Percentiles rank a stretch among this genome's conserved stretches.
Evolutionary conservation across 768 basidiomycete species (phyloP).

Genomic region (Podaxis rugospora): DNA sequence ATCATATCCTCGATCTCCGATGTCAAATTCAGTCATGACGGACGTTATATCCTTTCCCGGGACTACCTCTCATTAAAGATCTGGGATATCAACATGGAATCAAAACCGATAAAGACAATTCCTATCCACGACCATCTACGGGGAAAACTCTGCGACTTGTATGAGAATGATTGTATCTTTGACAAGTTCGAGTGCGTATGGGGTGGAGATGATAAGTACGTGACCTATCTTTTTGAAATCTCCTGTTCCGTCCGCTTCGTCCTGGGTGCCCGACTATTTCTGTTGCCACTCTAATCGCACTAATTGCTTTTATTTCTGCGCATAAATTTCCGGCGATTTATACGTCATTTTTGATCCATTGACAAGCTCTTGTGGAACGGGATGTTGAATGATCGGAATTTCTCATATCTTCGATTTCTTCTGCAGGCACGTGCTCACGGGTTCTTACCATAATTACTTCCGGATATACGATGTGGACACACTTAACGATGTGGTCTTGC

Average conservation of each 20-base stretch:
- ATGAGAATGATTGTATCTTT: conserved; percentile 99
- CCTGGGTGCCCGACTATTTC: not conserved
- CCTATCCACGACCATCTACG: conserved; percentile 98
- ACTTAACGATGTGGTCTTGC: conserved; percentile 84
- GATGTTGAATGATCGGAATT: conserved; percentile 17
- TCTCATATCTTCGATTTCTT: conserved; percentile 10
- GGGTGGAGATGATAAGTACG: conserved; percentile 93
- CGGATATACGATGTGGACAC: conserved; percentile 96
- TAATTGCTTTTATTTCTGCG: not conserved
- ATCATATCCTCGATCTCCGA: conserved; percentile 99
- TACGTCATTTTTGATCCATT: conserved; percentile 17
- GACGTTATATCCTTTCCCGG: conserved; percentile 92
- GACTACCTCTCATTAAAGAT: conserved; percentile 98
- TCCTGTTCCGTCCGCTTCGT: conserved; percentile 15
- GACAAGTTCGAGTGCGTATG: conserved; percentile 99
- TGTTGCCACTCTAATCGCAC: conserved; percentile 6
- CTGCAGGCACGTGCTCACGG: conserved; percentile 90
- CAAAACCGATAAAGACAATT: conserved; percentile 92
- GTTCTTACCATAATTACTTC: conserved; percentile 99
- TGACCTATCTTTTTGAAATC: conserved; percentile 22
- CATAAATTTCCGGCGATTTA: conserved; percentile 1
- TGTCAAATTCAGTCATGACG: conserved; percentile 98
- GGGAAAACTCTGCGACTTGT: conserved; percentile 95
- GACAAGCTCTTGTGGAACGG: not conserved
- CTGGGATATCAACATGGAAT: conserved; percentile 99